A percentile compares a stretch with the other conserved stretches of the same genome.
Evolutionary conservation across 257 asterid species (phyloP).

Genomic region (Solanum tacnaense): DNA sequence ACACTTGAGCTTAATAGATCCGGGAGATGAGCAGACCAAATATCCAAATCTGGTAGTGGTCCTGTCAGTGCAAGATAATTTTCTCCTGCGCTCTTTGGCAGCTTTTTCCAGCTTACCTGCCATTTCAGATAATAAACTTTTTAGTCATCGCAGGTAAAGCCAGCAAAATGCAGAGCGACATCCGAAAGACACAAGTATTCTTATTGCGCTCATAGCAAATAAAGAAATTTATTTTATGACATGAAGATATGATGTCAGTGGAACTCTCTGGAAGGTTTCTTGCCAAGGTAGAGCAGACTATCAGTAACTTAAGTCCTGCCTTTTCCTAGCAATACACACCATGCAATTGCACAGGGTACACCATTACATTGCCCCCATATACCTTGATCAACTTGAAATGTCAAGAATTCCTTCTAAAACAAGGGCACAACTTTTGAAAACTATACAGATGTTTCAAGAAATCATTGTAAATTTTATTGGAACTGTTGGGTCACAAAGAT

Average conservation of each 20-base stretch:
- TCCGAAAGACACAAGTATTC: neutral
- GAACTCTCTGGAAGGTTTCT: neutral
- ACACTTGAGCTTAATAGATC: conserved; percentile 27
- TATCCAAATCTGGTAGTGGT: conserved; percentile 35
- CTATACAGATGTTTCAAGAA: neutral
- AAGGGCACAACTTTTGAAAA: neutral
- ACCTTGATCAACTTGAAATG: neutral
- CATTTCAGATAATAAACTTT: neutral
- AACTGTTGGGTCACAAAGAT: neutral
- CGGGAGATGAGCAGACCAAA: conserved; percentile 61
- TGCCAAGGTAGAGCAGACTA: neutral
- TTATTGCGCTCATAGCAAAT: neutral
- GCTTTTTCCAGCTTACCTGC: conserved; percentile 25
- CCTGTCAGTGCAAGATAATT: conserved; percentile 75
- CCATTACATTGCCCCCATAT: neutral
- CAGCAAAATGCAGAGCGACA: neutral
- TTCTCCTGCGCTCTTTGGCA: conserved; percentile 32
- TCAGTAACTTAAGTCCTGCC: neutral
- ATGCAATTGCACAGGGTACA: neutral
- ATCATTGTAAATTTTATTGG: neutral
- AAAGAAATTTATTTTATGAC: neutral
- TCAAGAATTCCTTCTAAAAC: neutral
- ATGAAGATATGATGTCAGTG: neutral
- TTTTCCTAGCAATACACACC: neutral
- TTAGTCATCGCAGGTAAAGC: neutral